phyloP scores from a whole-genome alignment of 2,329 filamentous ascomycete genomes.

The Tolypocladium nubicola region DNA sequence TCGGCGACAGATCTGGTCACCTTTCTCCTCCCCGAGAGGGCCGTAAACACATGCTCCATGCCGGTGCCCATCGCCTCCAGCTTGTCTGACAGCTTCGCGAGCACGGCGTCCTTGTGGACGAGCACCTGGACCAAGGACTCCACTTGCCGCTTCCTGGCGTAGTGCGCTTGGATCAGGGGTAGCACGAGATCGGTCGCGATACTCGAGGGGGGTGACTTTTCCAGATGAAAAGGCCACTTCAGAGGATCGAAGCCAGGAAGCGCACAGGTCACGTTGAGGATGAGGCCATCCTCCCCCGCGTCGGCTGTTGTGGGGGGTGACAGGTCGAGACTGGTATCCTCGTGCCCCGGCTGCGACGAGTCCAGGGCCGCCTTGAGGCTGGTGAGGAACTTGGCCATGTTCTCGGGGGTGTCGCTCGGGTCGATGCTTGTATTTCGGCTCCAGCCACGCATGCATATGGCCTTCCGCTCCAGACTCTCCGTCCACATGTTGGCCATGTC shows the following conservation, averaged over 20 bases:
- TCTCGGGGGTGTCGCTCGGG: conserved; percentile 55
- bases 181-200: conserved; percentile 39
- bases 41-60: conserved; percentile 42
- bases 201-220: conserved; percentile 28
- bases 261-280: conserved; percentile 44
- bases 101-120: conserved; percentile 39
- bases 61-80: conserved; percentile 39
- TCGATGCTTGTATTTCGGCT: conserved; percentile 61
- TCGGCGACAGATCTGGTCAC: conserved; percentile 32
- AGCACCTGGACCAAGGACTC: conserved; percentile 32
- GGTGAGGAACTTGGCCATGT: conserved; percentile 56
- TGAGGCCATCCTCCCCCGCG: conserved; percentile 29
- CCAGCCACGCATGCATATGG: conserved; percentile 52
- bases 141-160: conserved; percentile 26
- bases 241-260: conserved; percentile 57
- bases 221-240: conserved; percentile 53
- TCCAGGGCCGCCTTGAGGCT: conserved; percentile 47
- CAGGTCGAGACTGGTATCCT: conserved; percentile 34
- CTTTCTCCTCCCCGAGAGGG: conserved; percentile 37
- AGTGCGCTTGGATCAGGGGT: conserved; percentile 38
- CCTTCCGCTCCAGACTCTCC: conserved; percentile 50
- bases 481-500: conserved; percentile 67
- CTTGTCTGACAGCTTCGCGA: conserved; percentile 42
- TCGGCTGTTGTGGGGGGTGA: conserved; percentile 19
- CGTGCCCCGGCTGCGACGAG: conserved; percentile 31